A percentile compares a stretch with the other conserved stretches of the same genome.
phyloP scores from a whole-genome alignment of 2,329 filamentous ascomycete species.

The Alternaria longipes region DNA sequence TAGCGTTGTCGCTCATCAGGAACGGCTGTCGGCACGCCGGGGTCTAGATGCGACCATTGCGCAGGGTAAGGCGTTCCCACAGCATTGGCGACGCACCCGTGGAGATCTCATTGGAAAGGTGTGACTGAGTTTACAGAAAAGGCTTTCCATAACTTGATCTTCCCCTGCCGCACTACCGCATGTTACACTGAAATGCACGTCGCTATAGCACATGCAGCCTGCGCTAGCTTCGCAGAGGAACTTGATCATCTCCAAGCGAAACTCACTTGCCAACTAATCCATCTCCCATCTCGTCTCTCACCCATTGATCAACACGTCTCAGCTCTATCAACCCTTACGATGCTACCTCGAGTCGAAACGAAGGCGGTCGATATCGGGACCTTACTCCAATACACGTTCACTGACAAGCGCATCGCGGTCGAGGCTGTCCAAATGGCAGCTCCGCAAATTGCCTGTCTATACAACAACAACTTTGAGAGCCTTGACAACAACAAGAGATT shows the following conservation, averaged over 20 bases:
- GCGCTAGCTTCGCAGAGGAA: not conserved
- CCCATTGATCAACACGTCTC: not conserved
- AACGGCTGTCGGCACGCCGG: constrained; percentile 17
- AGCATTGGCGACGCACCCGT: not conserved
- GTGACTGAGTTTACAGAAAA: not conserved
- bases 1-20: constrained; percentile 4
- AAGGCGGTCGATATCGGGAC: constrained; percentile 10
- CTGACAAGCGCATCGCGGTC: constrained; percentile 16
- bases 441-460: not conserved
- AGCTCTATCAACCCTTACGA: not conserved
- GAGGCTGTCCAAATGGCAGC: constrained; percentile 27
- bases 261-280: not conserved
- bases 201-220: not conserved
- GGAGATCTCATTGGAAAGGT: not conserved
- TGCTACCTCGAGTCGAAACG: not conserved
- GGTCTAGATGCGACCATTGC: constrained; percentile 13
- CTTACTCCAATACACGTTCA: constrained; percentile 18
- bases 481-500: constrained; percentile 24
- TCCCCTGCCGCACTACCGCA: not conserved
- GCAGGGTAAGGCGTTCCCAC: not conserved
- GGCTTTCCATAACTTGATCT: no score
- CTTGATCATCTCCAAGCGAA: not conserved
- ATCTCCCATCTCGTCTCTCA: not conserved
- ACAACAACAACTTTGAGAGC: not conserved
- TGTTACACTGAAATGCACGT: not conserved